Percentiles rank a stretch among this genome's conserved stretches.
Evolutionary conservation across 2,329 filamentous ascomycete genomes (phyloP).

Genomic region (Conoideocrella luteorostrata): DNA sequence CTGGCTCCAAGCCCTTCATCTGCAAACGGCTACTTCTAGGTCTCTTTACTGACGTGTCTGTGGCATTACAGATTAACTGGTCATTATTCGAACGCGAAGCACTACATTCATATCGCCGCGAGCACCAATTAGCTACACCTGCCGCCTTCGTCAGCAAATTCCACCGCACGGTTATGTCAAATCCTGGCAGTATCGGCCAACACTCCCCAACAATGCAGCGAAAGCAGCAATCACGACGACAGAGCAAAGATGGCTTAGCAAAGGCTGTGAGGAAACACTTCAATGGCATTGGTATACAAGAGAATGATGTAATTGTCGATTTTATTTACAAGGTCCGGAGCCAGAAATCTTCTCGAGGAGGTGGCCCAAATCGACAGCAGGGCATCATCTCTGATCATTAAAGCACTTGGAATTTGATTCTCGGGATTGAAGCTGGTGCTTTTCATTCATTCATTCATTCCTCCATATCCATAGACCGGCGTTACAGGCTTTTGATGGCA

Average conservation of each 20-base stretch:
- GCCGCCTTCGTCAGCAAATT: constrained; percentile 61
- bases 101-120: constrained; percentile 69
- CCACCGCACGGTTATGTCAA: constrained; percentile 54
- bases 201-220: constrained; percentile 72
- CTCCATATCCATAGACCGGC: too few species aligned
- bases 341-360: constrained; percentile 21
- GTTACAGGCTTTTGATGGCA: neutral
- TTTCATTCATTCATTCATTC: neutral
- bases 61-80: constrained; percentile 52
- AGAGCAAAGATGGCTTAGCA: constrained; percentile 67
- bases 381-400: constrained; percentile 39
- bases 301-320: constrained; percentile 78
- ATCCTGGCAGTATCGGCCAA: constrained; percentile 58
- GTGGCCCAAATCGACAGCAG: constrained; percentile 18
- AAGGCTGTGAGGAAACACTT: constrained; percentile 74
- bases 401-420: constrained; percentile 28
- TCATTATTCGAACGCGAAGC: constrained; percentile 58
- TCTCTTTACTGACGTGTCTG: neutral
- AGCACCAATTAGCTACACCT: constrained; percentile 65
- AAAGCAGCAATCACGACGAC: constrained; percentile 55
- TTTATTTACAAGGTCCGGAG: constrained; percentile 62
- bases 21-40: too few species aligned
- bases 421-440: neutral
- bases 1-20: neutral
- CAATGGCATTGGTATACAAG: constrained; percentile 70